Evolutionary conservation across 768 basidiomycete species (phyloP).

Genomic region (Rhodosporidiobolus sp.): DNA sequence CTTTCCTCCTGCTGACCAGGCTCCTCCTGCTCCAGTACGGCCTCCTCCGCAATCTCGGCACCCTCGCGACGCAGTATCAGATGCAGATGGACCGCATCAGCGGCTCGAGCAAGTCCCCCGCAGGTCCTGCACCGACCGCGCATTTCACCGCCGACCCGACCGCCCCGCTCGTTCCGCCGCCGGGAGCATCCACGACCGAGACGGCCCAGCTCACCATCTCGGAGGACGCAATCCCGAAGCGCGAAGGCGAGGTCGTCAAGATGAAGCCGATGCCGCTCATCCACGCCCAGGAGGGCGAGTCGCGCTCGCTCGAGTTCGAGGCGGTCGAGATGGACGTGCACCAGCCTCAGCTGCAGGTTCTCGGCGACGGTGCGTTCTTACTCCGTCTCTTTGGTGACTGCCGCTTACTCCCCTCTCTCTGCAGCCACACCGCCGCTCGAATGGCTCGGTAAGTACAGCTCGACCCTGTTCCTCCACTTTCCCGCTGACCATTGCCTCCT

Average conservation of each 20-base stretch:
- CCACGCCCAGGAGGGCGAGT: neutral
- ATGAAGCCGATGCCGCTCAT: slow-evolving; percentile 16
- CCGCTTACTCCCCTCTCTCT: neutral
- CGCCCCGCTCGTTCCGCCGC: slow-evolving; percentile 42
- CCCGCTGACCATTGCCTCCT: neutral
- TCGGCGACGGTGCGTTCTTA: slow-evolving; percentile 29
- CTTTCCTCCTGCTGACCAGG: too few species aligned
- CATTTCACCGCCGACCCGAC: slow-evolving; percentile 68
- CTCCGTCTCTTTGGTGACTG: neutral
- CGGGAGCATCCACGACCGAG: neutral
- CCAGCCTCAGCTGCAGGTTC: slow-evolving; percentile 23
- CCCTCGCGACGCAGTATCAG: slow-evolving; percentile 14
- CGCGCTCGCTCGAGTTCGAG: slow-evolving; percentile 26
- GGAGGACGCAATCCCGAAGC: neutral
- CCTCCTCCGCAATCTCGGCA: slow-evolving; percentile 15
- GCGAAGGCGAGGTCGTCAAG: slow-evolving; percentile 1
- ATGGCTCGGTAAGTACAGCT: neutral
- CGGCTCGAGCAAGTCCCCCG: slow-evolving; percentile 64
- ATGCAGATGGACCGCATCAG: slow-evolving; percentile 19
- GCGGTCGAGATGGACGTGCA: slow-evolving; percentile 29
- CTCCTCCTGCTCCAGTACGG: slow-evolving; percentile 1
- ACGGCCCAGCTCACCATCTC: neutral
- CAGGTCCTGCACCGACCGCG: slow-evolving; percentile 81
- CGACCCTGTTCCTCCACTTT: neutral
- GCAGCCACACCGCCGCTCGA: slow-evolving; percentile 17